These are phyloP conservation scores for Tubosaeta sp. DNA, from an alignment of 768 basidiomycete genomes.

Conservation along the genomic window DNA sequence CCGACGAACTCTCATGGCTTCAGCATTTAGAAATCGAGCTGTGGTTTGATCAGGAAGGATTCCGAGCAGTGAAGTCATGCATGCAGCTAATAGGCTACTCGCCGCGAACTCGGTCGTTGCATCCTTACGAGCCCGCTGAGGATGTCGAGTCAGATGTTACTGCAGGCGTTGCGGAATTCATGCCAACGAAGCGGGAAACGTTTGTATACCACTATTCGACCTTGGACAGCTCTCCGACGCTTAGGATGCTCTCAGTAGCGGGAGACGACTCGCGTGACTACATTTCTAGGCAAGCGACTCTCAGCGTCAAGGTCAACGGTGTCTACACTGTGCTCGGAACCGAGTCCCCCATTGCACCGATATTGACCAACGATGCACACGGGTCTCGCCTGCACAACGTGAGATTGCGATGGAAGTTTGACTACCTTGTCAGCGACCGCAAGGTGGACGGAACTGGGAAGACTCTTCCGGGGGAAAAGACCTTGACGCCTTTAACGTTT, in stretches of 20 bases:
- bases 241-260: constrained; percentile 64
- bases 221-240: constrained; percentile 61
- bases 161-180: constrained; percentile 58
- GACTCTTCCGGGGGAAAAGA: constrained; percentile 61
- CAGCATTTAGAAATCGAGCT: constrained; percentile 52
- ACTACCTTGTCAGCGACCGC: constrained; percentile 70
- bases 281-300: constrained; percentile 68
- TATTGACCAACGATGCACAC: constrained; percentile 14
- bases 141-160: constrained; percentile 31
- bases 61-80: constrained; percentile 55
- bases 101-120: constrained; percentile 27
- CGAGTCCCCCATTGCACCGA: constrained; percentile 39
- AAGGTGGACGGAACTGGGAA: constrained; percentile 42
- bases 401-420: constrained; percentile 70
- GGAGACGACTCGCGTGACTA: constrained; percentile 70
- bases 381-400: constrained; percentile 24
- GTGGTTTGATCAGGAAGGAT: constrained; percentile 82
- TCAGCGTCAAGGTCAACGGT: constrained; percentile 65
- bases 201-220: constrained; percentile 72
- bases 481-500: constrained; percentile 67
- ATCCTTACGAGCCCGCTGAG: constrained; percentile 25
- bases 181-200: constrained; percentile 50
- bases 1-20: constrained; percentile 48
- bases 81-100: constrained; percentile 58
- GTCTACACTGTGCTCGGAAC: constrained; percentile 70